Evolutionary conservation across 495 filamentous ascomycete genomes (phyloP), one percentile per base, ranked within the genome.

Genomic region (Aspergillus campestris): DNA sequence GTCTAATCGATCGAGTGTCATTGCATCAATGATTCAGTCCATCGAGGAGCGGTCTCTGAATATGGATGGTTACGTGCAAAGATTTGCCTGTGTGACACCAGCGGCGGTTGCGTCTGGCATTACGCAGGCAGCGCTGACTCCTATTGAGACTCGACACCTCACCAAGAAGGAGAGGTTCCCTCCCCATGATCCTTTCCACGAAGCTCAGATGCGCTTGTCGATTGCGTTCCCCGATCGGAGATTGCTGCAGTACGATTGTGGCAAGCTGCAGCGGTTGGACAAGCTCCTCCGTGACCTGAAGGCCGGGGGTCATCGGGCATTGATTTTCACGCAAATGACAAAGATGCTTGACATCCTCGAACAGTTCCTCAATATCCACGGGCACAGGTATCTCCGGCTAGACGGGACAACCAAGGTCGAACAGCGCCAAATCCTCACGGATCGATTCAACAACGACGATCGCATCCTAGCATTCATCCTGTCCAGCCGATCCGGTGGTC

Each of bases 241-340:
- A 9, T 77, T 99, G 30, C 74, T 99, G 3, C 90, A 97, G 58
- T 99, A 95, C 55, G 94, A 99, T 65, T 97, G 94, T 58, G 94
- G 94, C 42, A 99, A 99, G 60, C 77, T 99, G 8, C 94, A 99
- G 53, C 80, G 83, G 24, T 81, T 99, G 10, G 90, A 91, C 57
- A 81, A 78, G 47, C 78, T 99, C 7, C 78, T 99, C 27, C 84
- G 92, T 14, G 81, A 86, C 40, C 74, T 97, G 1, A 89, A 96
- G 65, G 80, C 86, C 6, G 88, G 87, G 42, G 88, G 89, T 11
- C 92, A 96, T 58, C 86, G 94, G 6, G 91, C 88, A 5, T 70
- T 99, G 29, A 97, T 99, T 62, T 99, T 99, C 68, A 97, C 94
- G 2, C 94, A 99, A 56, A 99, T 99, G 94, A 97, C 94, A 24